These are phyloP conservation scores for Leucaena leucocephala DNA, from an alignment of 306 rosid species.

Conservation along the genomic window DNA sequence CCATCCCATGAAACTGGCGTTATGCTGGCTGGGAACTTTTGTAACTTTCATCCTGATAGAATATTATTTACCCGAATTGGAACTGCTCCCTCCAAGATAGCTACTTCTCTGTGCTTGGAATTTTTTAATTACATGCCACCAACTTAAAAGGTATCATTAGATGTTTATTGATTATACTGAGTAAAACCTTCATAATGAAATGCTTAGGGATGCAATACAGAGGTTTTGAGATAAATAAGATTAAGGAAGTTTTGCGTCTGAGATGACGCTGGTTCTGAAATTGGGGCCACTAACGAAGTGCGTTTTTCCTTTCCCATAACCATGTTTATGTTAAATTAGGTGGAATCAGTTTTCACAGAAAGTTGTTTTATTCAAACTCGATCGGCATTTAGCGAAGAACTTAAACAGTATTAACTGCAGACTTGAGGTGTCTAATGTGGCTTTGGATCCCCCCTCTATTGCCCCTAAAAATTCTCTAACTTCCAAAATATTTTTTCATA, in stretches of 20 bases:
- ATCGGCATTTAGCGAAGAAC: too few species aligned
- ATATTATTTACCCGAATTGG: not conserved
- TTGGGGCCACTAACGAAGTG: not conserved
- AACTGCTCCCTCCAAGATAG: not conserved
- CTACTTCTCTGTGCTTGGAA: not conserved
- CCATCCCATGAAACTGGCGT: conserved; percentile 34
- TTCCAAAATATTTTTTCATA: too few species aligned
- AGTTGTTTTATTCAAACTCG: not conserved
- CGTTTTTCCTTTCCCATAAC: too few species aligned
- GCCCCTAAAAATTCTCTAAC: too few species aligned
- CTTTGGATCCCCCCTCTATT: too few species aligned
- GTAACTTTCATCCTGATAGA: not conserved
- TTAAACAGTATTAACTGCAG: not conserved
- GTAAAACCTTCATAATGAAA: not conserved
- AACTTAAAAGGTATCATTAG: not conserved
- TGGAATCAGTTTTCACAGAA: not conserved
- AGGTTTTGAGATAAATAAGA: not conserved
- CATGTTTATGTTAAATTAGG: not conserved
- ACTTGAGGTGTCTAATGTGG: too few species aligned
- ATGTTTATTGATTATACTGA: not conserved
- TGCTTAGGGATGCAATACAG: not conserved
- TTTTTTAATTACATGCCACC: not conserved
- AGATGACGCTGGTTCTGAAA: not conserved
- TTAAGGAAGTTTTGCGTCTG: not conserved
- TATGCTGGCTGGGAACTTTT: conserved; percentile 10